phyloP scores from a whole-genome alignment of 2,329 filamentous ascomycete genomes.

The Septoria petroselini region DNA sequence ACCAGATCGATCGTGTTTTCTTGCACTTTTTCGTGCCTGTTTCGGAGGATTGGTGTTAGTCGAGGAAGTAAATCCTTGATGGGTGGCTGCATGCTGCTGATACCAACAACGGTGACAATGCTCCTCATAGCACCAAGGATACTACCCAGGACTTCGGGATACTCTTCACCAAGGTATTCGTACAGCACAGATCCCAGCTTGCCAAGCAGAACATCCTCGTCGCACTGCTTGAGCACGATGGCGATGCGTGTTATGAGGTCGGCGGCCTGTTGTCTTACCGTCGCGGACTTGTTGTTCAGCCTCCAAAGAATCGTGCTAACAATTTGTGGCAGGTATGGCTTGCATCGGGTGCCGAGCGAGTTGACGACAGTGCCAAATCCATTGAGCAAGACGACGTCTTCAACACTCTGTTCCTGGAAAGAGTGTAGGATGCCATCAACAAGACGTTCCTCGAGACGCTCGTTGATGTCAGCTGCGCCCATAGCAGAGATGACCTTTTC shows the following conservation, averaged over 20 bases:
- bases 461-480: constrained; percentile 88
- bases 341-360: constrained; percentile 86
- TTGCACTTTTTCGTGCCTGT: constrained; percentile 98
- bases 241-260: constrained; percentile 96
- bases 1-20: constrained; percentile 99
- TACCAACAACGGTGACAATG: constrained; percentile 96
- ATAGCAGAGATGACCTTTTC: constrained; percentile 94
- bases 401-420: constrained; percentile 96
- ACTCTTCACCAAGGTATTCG: constrained; percentile 97
- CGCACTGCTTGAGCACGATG: constrained; percentile 98
- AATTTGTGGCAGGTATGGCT: constrained; percentile 94
- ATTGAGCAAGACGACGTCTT: constrained; percentile 94
- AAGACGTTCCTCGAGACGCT: constrained; percentile 85
- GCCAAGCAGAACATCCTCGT: constrained; percentile 91
- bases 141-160: constrained; percentile 93
- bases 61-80: constrained; percentile 94
- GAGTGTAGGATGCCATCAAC: constrained; percentile 94
- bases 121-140: constrained; percentile 92
- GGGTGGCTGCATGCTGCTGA: constrained; percentile 95
- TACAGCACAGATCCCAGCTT: constrained; percentile 93
- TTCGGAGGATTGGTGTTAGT: constrained; percentile 94
- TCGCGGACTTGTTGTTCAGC: constrained; percentile 95
- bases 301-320: constrained; percentile 95
- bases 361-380: constrained; percentile 98
- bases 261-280: constrained; percentile 92